Evolutionary conservation across 768 basidiomycete species (phyloP).

Genomic region (Sarcodon sp.): DNA sequence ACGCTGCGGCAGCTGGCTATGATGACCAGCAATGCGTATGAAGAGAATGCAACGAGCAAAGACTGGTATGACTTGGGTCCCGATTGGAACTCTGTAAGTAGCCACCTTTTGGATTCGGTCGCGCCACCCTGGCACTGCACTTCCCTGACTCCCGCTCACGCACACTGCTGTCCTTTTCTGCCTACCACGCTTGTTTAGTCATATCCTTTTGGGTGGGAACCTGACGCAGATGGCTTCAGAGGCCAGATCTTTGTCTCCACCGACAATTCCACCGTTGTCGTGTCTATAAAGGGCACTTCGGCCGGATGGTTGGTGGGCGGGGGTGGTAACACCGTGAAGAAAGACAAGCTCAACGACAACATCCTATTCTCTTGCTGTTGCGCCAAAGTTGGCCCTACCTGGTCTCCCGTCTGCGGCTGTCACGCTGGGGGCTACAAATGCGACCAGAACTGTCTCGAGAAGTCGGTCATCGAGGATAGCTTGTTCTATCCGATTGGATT

Average conservation of each 20-base stretch:
- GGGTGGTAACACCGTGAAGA: conserved; percentile 75
- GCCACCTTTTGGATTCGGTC: not conserved
- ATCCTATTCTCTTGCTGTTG: conserved; percentile 92
- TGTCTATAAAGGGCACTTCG: conserved; percentile 94
- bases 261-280: conserved; percentile 73
- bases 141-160: not conserved
- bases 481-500: conserved; percentile 87
- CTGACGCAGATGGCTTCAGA: conserved; percentile 75
- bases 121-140: not conserved
- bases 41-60: conserved; percentile 43
- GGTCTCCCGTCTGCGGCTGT: conserved; percentile 91
- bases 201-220: conserved; percentile 88
- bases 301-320: conserved; percentile 50
- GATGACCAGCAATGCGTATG: conserved; percentile 86
- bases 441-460: conserved; percentile 65
- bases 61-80: conserved; percentile 71
- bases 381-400: conserved; percentile 83
- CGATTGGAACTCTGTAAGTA: conserved; percentile 46
- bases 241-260: conserved; percentile 83
- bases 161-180: not conserved
- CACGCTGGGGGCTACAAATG: conserved; percentile 73
- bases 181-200: conserved; percentile 24
- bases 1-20: conserved; percentile 78
- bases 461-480: conserved; percentile 62
- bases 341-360: conserved; percentile 92